Evolutionary conservation across 306 rosid genomes (phyloP).

Genomic region (Sophora flavescens): DNA sequence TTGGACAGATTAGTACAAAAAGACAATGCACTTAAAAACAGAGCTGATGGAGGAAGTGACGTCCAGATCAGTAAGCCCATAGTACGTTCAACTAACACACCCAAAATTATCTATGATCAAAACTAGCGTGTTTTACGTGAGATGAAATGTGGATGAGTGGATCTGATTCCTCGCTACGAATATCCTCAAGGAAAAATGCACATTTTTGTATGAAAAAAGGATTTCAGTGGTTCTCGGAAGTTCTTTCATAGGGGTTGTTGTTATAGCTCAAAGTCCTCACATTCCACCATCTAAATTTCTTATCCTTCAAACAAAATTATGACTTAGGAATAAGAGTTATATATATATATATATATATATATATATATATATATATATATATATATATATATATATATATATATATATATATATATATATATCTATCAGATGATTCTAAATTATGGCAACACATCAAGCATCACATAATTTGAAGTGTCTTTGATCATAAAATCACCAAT

Average conservation of each 20-base stretch:
- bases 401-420: background rate
- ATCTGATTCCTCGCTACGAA: background rate
- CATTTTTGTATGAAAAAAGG: too few species aligned
- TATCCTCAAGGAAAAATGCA: background rate
- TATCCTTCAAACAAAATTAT: constrained; percentile 6
- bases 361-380: too few species aligned
- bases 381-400: too few species aligned
- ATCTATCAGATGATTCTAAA: background rate
- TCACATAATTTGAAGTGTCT: constrained; percentile 1
- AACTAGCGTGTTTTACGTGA: constrained; percentile 26
- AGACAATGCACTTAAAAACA: constrained; percentile 51
- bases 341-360: too few species aligned
- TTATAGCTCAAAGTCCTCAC: too few species aligned
- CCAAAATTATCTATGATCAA: constrained; percentile 32
- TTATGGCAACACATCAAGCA: constrained; percentile 6
- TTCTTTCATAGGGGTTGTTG: too few species aligned
- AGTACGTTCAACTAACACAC: constrained; percentile 54
- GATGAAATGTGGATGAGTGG: background rate
- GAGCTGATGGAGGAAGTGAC: constrained; percentile 50
- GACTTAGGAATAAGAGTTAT: too few species aligned
- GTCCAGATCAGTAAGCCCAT: constrained; percentile 38
- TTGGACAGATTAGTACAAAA: constrained; percentile 50
- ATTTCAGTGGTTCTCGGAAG: too few species aligned
- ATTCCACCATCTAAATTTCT: too few species aligned
- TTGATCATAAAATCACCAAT: constrained; percentile 9